These are phyloP conservation scores for Leccinum longicurvipes DNA, from an alignment of 768 basidiomycete genomes.

Conservation along the genomic window DNA sequence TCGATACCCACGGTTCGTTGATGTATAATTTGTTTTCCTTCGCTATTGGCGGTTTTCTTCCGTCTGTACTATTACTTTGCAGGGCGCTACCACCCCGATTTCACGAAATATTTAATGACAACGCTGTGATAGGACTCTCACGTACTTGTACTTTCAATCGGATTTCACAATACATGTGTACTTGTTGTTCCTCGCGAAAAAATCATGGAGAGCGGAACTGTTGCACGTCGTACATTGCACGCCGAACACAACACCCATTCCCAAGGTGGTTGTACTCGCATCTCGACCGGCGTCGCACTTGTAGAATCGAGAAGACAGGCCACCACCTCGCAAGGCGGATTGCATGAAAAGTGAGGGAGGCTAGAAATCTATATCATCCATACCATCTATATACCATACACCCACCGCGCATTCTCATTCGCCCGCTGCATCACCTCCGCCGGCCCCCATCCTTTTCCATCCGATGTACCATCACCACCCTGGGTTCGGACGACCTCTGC, in stretches of 20 bases:
- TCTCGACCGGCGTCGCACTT: too few relatives aligned
- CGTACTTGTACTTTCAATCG: not conserved
- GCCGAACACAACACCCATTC: too few relatives aligned
- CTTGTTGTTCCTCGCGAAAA: too few relatives aligned
- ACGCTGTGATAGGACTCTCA: not conserved
- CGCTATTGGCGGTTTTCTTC: not conserved
- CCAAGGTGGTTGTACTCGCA: too few relatives aligned
- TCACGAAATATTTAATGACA: not conserved
- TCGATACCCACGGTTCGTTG: not conserved
- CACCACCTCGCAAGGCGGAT: too few relatives aligned
- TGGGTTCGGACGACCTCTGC: slow-evolving; percentile 41
- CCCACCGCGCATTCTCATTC: slow-evolving; percentile 56
- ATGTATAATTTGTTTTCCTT: too few relatives aligned
- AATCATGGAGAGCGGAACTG: too few relatives aligned
- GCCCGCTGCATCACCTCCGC: slow-evolving; percentile 58
- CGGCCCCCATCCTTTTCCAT: slow-evolving; percentile 40
- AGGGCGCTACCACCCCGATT: not conserved
- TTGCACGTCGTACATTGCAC: too few relatives aligned
- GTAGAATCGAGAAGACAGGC: too few relatives aligned
- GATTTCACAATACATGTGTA: not conserved
- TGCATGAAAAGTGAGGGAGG: not conserved
- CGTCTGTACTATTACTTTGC: not conserved
- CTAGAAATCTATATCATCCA: not conserved
- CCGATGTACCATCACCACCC: not conserved
- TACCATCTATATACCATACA: slow-evolving; percentile 49